A percentile compares a stretch with the other conserved stretches of the same genome.
Evolutionary conservation across 306 rosid genomes (phyloP).

Genomic region (Trifolium fragiferum): DNA sequence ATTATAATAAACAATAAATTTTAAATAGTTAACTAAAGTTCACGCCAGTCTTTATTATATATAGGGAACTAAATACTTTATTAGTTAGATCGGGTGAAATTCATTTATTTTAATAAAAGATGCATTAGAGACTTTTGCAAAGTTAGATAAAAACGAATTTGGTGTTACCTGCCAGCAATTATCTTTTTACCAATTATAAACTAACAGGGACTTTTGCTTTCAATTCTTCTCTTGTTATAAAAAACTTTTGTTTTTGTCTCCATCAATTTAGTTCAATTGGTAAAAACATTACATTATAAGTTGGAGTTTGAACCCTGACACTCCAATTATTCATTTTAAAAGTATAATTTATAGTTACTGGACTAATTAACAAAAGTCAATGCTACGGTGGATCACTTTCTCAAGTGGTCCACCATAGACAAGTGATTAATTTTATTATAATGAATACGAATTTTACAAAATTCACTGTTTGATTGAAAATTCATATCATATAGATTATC

Average conservation of each 20-base stretch:
- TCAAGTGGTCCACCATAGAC: too few relatives aligned
- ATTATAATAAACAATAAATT: neutral
- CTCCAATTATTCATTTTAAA: too few relatives aligned
- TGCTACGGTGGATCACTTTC: too few relatives aligned
- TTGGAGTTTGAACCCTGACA: too few relatives aligned
- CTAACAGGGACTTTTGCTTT: constrained; percentile 9
- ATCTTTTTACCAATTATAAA: constrained; percentile 3
- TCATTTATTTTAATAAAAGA: neutral
- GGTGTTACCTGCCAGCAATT: neutral
- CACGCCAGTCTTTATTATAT: neutral
- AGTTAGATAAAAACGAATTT: neutral
- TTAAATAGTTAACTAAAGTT: neutral
- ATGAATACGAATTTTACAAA: too few relatives aligned
- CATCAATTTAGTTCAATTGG: too few relatives aligned
- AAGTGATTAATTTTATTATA: too few relatives aligned
- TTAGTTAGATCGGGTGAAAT: neutral
- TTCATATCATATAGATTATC: too few relatives aligned
- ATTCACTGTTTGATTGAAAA: too few relatives aligned
- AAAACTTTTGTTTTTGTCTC: neutral
- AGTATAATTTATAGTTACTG: too few relatives aligned
- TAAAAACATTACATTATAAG: too few relatives aligned
- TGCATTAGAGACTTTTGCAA: neutral
- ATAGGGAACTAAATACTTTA: neutral
- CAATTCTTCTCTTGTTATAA: neutral
- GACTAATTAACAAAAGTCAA: too few relatives aligned